These are phyloP conservation scores for Trichoderma sp. DNA, from an alignment of 2,329 filamentous ascomycete genomes.

Conservation along the genomic window DNA sequence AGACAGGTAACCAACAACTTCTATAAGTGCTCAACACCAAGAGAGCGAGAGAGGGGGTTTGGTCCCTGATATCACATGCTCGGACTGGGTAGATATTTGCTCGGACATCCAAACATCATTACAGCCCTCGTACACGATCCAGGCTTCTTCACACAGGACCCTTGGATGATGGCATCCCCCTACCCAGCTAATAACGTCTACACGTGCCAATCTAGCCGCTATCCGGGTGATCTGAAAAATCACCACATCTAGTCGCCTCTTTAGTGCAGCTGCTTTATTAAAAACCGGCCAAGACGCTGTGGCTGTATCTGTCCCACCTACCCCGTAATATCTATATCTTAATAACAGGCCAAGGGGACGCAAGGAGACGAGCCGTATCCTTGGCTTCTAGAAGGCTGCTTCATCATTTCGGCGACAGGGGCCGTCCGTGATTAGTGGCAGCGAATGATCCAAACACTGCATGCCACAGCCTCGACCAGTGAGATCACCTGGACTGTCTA, in stretches of 20 bases:
- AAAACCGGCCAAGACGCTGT: background rate
- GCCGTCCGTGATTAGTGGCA: background rate
- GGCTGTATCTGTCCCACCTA: background rate
- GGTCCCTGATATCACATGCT: background rate
- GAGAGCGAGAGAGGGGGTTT: background rate
- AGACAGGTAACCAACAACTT: background rate
- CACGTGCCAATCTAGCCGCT: constrained; percentile 11
- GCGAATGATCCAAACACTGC: background rate
- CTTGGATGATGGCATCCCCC: background rate
- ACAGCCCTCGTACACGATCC: background rate
- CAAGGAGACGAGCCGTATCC: constrained; percentile 1
- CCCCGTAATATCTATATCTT: constrained; percentile 12
- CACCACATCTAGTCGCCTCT: background rate
- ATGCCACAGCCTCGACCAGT: background rate
- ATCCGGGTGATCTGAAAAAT: constrained; percentile 1
- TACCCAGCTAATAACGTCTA: background rate
- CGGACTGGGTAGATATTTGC: background rate
- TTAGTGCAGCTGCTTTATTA: background rate
- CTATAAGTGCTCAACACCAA: background rate
- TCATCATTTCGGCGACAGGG: constrained; percentile 16
- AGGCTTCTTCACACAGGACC: background rate
- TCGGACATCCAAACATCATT: background rate
- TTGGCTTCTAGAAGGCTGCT: constrained; percentile 15
- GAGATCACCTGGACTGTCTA: background rate
- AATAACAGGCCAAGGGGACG: background rate